Percentiles rank a stretch among this genome's conserved stretches.
Evolutionary conservation across 768 basidiomycete species (phyloP).

Genomic region (Lentinus brumalis): DNA sequence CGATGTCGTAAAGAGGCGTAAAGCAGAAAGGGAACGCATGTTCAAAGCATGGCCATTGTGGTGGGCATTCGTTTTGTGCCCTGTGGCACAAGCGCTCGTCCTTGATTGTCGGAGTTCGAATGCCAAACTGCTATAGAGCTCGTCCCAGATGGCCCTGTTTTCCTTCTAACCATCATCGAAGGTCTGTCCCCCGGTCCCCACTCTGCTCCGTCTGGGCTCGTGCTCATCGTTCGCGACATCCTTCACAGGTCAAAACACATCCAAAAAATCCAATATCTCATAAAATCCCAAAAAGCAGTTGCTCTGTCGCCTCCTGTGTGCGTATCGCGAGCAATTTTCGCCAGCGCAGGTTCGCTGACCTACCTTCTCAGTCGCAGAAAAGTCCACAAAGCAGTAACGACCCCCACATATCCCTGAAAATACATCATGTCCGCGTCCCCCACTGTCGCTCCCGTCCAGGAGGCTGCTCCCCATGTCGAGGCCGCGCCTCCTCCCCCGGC

Average conservation of each 20-base stretch:
- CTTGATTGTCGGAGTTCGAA: constrained; percentile 43
- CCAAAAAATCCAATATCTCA: constrained; percentile 42
- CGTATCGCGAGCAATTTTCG: constrained; percentile 31
- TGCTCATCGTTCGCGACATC: constrained; percentile 21
- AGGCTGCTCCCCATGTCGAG: constrained; percentile 43
- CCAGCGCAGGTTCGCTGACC: constrained; percentile 16
- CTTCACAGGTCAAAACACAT: constrained; percentile 58
- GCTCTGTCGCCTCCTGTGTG: constrained; percentile 75
- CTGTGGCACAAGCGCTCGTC: constrained; percentile 12
- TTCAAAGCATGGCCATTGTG: constrained; percentile 12
- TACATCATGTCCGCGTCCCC: constrained; percentile 40
- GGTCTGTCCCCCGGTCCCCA: constrained; percentile 37
- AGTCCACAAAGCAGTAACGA: constrained; percentile 94
- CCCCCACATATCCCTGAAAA: constrained; percentile 44
- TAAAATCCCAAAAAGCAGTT: constrained; percentile 82
- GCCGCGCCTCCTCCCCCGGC: constrained; percentile 49
- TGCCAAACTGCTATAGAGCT: constrained; percentile 20
- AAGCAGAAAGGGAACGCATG: constrained; percentile 2
- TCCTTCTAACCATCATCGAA: constrained; percentile 69
- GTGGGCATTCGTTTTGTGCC: constrained; percentile 14
- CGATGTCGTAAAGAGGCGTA: constrained; percentile 10
- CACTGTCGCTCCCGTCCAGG: constrained; percentile 34
- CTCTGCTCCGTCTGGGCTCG: constrained; percentile 4
- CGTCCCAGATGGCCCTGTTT: constrained; percentile 30
- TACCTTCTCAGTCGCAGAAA: constrained; percentile 61